phyloP scores from a whole-genome alignment of 2,329 filamentous ascomycete genomes.

The Aspergillus sp. region DNA sequence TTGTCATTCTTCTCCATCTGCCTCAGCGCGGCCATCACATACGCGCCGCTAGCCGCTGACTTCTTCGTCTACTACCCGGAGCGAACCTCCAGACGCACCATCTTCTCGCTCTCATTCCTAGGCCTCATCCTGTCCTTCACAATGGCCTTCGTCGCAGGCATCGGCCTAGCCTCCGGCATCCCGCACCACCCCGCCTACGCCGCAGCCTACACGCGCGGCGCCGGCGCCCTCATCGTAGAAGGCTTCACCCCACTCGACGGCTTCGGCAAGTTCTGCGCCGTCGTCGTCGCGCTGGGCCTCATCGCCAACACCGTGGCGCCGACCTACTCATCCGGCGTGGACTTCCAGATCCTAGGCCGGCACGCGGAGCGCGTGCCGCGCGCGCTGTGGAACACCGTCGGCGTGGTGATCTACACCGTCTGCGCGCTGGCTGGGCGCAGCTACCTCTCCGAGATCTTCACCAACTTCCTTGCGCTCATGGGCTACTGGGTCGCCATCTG shows the following conservation, averaged over 20 bases:
- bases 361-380: constrained; percentile 59
- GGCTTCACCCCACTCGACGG: constrained; percentile 57
- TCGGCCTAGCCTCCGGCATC: constrained; percentile 61
- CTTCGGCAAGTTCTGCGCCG: constrained; percentile 67
- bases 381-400: constrained; percentile 62
- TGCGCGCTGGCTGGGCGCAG: constrained; percentile 63
- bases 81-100: constrained; percentile 48
- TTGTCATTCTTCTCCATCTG: constrained; percentile 70
- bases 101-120: constrained; percentile 57
- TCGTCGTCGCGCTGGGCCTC: constrained; percentile 62
- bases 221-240: constrained; percentile 63
- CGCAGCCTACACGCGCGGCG: constrained; percentile 55
- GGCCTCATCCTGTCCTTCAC: constrained; percentile 59
- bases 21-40: constrained; percentile 63
- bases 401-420: constrained; percentile 61
- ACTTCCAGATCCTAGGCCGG: constrained; percentile 64
- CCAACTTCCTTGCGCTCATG: constrained; percentile 68
- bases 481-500: constrained; percentile 68
- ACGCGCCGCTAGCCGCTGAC: constrained; percentile 61
- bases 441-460: constrained; percentile 62
- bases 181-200: constrained; percentile 52
- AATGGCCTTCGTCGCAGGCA: constrained; percentile 60
- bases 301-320: constrained; percentile 65
- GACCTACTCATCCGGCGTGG: constrained; percentile 64
- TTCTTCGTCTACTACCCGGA: constrained; percentile 66